A percentile compares a stretch with the other conserved stretches of the same genome.
These are phyloP conservation scores for Pharnaceum exiguum DNA, from an alignment of 148 eudicot species.

Conservation along the genomic window DNA sequence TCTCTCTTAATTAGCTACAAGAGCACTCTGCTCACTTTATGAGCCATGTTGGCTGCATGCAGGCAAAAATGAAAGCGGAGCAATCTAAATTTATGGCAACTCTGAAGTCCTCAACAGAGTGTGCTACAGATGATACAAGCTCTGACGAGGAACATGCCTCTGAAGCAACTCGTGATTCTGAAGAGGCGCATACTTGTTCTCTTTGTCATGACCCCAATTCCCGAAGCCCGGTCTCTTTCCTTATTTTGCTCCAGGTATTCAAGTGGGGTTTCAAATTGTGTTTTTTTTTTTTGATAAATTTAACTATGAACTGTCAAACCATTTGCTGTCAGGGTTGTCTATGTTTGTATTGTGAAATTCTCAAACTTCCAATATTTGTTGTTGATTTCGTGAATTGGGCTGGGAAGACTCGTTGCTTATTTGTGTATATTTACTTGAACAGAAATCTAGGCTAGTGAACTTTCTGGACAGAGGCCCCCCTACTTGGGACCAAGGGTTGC, in stretches of 20 bases:
- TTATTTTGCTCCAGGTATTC: constrained; percentile 86
- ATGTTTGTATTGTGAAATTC: not conserved
- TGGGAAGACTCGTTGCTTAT: constrained; percentile 11
- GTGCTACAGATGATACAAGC: constrained; percentile 41
- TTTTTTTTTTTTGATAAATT: not conserved
- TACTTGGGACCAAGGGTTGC: constrained; percentile 66
- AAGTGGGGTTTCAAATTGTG: too few species aligned
- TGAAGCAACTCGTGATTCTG: constrained; percentile 33
- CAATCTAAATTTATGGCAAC: constrained; percentile 83
- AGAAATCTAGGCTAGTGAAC: constrained; percentile 93
- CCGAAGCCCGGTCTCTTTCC: constrained; percentile 58
- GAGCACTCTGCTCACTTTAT: too few species aligned
- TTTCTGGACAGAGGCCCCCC: constrained; percentile 68
- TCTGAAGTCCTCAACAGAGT: constrained; percentile 37
- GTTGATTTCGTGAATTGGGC: not conserved
- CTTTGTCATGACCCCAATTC: constrained; percentile 91
- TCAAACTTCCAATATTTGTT: too few species aligned
- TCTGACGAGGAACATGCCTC: constrained; percentile 38
- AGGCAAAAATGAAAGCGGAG: constrained; percentile 95
- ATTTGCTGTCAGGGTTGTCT: not conserved
- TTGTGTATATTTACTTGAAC: constrained; percentile 12
- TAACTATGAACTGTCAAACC: not conserved
- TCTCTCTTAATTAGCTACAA: too few species aligned
- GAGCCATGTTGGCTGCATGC: constrained; percentile 24
- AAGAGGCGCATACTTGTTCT: constrained; percentile 62